phyloP scores from a whole-genome alignment of 2,329 filamentous ascomycete genomes.

The Coniochaeta prunicola region DNA sequence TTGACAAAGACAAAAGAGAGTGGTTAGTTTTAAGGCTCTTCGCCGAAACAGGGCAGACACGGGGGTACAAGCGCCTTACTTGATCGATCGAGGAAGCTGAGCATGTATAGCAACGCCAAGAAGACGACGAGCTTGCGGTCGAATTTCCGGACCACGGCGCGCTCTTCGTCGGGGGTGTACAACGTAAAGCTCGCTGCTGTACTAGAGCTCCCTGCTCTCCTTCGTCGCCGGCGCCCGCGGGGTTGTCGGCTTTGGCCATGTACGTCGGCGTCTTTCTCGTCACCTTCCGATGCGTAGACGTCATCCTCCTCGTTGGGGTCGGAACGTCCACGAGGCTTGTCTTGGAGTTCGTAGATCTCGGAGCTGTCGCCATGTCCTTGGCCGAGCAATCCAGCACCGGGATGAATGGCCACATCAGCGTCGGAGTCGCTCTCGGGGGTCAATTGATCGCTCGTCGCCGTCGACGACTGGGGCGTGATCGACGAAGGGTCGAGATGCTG shows the following conservation, averaged over 20 bases:
- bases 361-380: conserved; percentile 3
- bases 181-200: conserved; percentile 19
- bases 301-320: neutral
- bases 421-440: conserved; percentile 14
- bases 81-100: conserved; percentile 79
- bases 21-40: no score
- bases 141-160: conserved; percentile 62
- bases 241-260: neutral
- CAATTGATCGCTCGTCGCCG: conserved; percentile 8
- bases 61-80: conserved; percentile 45
- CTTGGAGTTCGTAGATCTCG: conserved; percentile 15
- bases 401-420: conserved; percentile 3
- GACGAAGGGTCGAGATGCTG: neutral
- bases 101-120: conserved; percentile 73
- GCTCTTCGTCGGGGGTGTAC: conserved; percentile 63
- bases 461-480: conserved; percentile 4
- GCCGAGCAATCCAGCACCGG: neutral
- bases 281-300: conserved; percentile 1
- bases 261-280: conserved; percentile 7
- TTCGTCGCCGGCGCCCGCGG: neutral
- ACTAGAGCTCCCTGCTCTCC: conserved; percentile 9
- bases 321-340: neutral
- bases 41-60: neutral
- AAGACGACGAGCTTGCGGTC: conserved; percentile 74
- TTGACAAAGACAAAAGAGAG: conserved; percentile 18